Conservation (phyloP, 176 grass and related monocot species). For the Oryza meyeriana region DNA sequence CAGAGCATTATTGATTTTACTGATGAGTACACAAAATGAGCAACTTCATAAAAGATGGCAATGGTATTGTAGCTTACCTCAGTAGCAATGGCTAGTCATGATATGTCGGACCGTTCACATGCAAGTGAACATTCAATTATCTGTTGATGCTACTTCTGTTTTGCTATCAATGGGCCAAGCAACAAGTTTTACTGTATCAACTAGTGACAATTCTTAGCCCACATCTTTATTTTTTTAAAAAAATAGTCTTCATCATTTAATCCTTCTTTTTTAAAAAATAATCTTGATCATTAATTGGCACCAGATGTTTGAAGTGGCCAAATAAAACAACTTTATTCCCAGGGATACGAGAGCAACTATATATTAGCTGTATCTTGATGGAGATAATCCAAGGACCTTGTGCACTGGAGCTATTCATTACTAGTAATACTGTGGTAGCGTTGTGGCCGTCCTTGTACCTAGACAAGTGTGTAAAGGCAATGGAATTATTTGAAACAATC, state of each 20-base stretch:
- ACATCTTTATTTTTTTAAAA: background rate
- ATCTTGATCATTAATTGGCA: background rate
- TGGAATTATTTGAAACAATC: background rate
- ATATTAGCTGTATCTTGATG: slow-evolving; percentile 26
- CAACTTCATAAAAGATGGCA: background rate
- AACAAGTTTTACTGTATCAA: background rate
- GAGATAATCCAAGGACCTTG: slow-evolving; percentile 23
- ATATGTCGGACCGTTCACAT: background rate
- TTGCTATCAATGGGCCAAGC: background rate
- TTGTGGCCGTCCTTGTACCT: slow-evolving; percentile 1
- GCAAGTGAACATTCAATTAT: slow-evolving; percentile 13
- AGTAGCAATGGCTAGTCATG: background rate
- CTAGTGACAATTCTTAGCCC: background rate
- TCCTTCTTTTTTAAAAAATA: background rate
- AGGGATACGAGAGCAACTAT: background rate
- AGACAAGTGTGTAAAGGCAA: background rate
- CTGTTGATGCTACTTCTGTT: background rate
- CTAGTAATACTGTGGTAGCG: background rate
- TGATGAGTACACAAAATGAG: background rate
- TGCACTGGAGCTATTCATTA: slow-evolving; percentile 27
- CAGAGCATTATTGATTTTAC: background rate
- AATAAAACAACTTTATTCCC: slow-evolving; percentile 2
- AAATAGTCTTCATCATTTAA: background rate
- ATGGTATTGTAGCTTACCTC: background rate
- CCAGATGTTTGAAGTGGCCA: slow-evolving; percentile 5